Conservation (phyloP, 2,329 filamentous ascomycete species). For the Fusarium xyrophilum region DNA sequence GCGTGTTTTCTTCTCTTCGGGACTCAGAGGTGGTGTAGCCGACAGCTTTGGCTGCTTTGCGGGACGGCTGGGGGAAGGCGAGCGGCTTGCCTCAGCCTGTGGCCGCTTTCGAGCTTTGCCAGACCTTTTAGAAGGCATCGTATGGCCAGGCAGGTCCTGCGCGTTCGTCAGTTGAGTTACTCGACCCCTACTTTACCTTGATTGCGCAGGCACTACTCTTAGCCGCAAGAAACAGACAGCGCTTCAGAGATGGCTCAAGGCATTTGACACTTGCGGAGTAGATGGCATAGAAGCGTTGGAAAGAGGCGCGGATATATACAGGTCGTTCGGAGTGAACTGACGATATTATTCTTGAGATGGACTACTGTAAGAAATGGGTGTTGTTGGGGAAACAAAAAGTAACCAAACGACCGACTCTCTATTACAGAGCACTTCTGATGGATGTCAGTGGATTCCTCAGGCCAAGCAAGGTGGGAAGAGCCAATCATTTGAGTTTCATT, state of each 20-base stretch:
- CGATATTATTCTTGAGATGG: background rate
- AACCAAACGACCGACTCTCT: background rate
- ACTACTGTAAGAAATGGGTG: accelerated
- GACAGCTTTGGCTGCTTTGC: background rate
- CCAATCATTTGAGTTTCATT: background rate
- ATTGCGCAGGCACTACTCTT: too few relatives aligned
- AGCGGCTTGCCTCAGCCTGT: background rate
- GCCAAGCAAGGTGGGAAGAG: too few relatives aligned
- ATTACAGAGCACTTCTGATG: background rate
- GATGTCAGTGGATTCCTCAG: background rate
- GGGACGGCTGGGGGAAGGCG: background rate
- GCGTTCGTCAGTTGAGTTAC: background rate
- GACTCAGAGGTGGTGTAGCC: background rate
- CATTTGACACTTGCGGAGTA: too few relatives aligned
- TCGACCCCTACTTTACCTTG: background rate
- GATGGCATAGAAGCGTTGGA: background rate
- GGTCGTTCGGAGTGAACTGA: background rate
- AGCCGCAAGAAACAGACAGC: background rate
- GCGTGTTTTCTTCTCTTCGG: background rate
- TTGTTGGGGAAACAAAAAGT: background rate
- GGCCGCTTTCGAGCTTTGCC: background rate
- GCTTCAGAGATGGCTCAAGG: background rate
- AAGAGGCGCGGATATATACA: too few relatives aligned
- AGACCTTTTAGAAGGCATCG: background rate
- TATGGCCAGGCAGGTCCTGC: background rate